Conservation (phyloP, 345 rosid species). For the Nasturtium officinale region DNA sequence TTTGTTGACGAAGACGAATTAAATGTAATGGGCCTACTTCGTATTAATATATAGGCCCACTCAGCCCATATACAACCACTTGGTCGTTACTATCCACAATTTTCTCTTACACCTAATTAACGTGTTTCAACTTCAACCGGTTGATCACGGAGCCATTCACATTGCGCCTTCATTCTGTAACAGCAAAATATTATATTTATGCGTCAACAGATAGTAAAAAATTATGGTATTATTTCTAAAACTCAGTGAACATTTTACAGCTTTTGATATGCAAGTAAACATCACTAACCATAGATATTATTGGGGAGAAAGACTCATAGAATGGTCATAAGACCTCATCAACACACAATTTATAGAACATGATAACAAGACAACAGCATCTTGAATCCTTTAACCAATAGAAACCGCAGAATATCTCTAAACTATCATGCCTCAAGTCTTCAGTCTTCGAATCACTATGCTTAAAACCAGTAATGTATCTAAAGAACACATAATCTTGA, state of each 20-base stretch:
- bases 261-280: neutral
- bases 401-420: neutral
- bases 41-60: neutral
- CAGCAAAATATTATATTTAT: no score
- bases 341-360: neutral
- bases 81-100: neutral
- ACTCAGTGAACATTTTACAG: no score
- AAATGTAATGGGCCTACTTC: neutral
- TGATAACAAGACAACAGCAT: neutral
- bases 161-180: neutral
- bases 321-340: neutral
- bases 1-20: neutral
- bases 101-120: neutral
- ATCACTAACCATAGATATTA: neutral
- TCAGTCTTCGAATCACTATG: constrained; percentile 11
- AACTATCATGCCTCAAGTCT: neutral
- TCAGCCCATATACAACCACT: constrained; percentile 6
- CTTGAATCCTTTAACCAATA: neutral
- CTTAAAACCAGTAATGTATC: constrained; percentile 7
- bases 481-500: neutral
- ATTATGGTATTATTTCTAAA: no score
- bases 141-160: neutral
- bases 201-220: no score
- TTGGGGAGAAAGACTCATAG: neutral
- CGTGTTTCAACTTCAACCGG: constrained; percentile 12